Evolutionary conservation across 257 asterid species (phyloP).

Genomic region (Nicotiana benthamiana): DNA sequence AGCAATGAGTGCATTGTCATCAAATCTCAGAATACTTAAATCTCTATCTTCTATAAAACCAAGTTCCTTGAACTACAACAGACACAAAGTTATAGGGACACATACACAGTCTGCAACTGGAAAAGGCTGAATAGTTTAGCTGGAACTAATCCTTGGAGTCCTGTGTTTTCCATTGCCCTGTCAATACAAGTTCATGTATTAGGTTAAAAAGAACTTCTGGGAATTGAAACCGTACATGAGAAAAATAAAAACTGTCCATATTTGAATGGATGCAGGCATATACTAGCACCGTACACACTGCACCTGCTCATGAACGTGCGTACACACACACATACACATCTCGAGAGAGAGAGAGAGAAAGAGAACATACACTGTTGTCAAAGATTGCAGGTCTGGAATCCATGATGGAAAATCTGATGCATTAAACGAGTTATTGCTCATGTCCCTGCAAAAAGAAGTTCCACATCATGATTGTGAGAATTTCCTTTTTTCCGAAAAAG

Average conservation of each 20-base stretch:
- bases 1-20: background rate
- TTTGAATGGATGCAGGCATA: background rate
- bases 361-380: conserved; percentile 59
- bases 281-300: background rate
- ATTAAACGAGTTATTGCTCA: conserved; percentile 71
- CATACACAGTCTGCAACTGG: conserved; percentile 78
- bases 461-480: background rate
- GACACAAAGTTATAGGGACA: background rate
- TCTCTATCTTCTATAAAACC: background rate
- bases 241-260: background rate
- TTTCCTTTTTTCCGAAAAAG: background rate
- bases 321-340: background rate
- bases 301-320: background rate
- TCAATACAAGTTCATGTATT: conserved; percentile 12
- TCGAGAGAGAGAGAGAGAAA: background rate
- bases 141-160: conserved; percentile 52
- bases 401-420: conserved; percentile 47
- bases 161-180: conserved; percentile 66
- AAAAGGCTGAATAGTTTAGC: conserved; percentile 38
- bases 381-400: conserved; percentile 48
- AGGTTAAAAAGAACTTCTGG: background rate
- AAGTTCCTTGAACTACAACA: background rate
- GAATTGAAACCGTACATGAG: background rate
- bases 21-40: background rate
- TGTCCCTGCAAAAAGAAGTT: conserved; percentile 48